Base-by-base conservation (phyloP, 495 filamentous ascomycete species). In the Pseudevernia furfuracea region DNA sequence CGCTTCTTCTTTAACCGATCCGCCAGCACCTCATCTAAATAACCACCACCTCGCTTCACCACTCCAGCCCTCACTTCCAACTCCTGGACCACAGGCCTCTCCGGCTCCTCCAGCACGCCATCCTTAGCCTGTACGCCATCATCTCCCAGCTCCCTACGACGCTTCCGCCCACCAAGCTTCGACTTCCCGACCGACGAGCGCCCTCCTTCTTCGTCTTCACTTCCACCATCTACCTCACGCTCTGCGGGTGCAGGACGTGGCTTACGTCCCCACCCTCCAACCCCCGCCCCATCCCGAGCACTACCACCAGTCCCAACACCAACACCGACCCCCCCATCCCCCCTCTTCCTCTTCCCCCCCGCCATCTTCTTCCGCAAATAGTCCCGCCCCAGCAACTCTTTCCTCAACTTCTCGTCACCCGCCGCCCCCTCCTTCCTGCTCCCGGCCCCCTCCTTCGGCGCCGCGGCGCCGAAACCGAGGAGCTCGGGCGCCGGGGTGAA, bases 131-230 rank as follows among this genome's bases (percentile, higher is more conserved):
- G n/a, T n/a, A n/a, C n/a, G n/a, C n/a, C n/a, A n/a, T n/a, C n/a
- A n/a, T 46, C 57, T 32, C 25, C 58, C 61, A 14, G 19, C 19
- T 36, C 34, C 34, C 8, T 8, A 36, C 34, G 34, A 36, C 17
- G 65, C 17, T 58, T 66, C 30, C 23, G 60, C 41, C 59, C 66
- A 25, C 38, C 60, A 49, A 63, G 61, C 58, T 69, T 71, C 64
- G 68, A 15, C 66, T 72, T 78, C 58, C 85, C 81, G 46, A 84
- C 69, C 57, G 80, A 79, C 32, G 82, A 78, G 63, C 85, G 74
- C n/a, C 86, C 85, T 60, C 80, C 76, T 23, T 46, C 43, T 30
- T 88, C 85, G 36, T 88, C 85, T 49, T 86, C 85, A 43, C 39
- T 43, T 3, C 59, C 67, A 34, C 43, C 41, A 34, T 59, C 38